Conservation (phyloP, 73 alveolate genomes). For the Blepharisma stoltei region DNA sequence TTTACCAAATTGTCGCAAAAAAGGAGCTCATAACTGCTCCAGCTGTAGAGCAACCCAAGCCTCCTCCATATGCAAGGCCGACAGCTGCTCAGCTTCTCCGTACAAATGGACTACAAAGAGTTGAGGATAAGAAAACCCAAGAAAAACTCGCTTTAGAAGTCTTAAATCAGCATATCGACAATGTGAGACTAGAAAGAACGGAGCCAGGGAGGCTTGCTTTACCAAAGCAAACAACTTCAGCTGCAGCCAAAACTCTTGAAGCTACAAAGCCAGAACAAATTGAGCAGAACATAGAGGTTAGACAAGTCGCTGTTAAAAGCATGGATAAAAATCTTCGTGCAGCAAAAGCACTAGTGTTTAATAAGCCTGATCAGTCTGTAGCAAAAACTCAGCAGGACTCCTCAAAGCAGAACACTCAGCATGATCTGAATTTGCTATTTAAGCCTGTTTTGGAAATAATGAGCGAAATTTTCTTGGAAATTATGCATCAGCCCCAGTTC, state of each 20-base stretch:
- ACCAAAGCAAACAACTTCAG: not conserved
- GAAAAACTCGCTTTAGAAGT: not conserved
- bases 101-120: slow-evolving; percentile 4
- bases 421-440: not conserved
- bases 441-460: slow-evolving; percentile 28
- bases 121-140: slow-evolving; percentile 17
- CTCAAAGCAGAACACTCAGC: not conserved
- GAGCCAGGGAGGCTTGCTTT: slow-evolving; percentile 27
- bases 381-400: not conserved
- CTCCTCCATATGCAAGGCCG: slow-evolving; percentile 31
- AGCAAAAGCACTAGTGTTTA: slow-evolving; percentile 14
- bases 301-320: slow-evolving; percentile 22
- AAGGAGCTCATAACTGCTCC: not conserved
- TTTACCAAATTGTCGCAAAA: slow-evolving; percentile 37
- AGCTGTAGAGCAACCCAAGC: slow-evolving; percentile 23
- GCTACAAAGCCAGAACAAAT: not conserved
- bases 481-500: slow-evolving; percentile 7
- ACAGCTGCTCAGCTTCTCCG: slow-evolving; percentile 8
- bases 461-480: slow-evolving; percentile 23
- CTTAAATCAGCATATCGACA: slow-evolving; percentile 15
- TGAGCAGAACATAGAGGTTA: slow-evolving; percentile 8
- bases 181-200: slow-evolving; percentile 1
- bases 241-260: not conserved
- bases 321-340: slow-evolving; percentile 30
- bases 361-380: not conserved